Conservation (phyloP, 2,329 filamentous ascomycete genomes). For the Fonsecaea monophora region DNA sequence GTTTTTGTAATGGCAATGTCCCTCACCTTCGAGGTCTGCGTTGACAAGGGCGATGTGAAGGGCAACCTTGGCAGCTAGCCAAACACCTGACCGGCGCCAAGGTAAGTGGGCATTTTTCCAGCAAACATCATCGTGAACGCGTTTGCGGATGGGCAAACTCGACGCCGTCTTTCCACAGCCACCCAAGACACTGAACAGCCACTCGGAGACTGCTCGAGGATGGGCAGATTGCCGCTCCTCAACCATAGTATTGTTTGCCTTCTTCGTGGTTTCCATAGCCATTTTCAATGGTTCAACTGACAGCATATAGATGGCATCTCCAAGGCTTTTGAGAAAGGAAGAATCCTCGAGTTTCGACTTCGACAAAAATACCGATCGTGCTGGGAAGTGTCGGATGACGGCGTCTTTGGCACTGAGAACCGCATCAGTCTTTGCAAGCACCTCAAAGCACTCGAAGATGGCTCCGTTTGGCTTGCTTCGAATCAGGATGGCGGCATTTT, state of each 20-base stretch:
- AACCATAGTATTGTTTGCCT: conserved; percentile 46
- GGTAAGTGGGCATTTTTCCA: conserved; percentile 48
- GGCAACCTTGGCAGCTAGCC: conserved; percentile 62
- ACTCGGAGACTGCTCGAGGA: conserved; percentile 61
- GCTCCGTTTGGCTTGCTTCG: conserved; percentile 37
- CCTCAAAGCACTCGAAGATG: conserved; percentile 56
- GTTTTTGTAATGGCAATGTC: conserved; percentile 55
- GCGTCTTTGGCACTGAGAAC: conserved; percentile 50
- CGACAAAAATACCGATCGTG: conserved; percentile 46
- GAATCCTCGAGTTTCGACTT: conserved; percentile 37
- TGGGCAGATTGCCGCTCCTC: conserved; percentile 59
- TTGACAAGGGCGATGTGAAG: conserved; percentile 50
- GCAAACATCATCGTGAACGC: conserved; percentile 62
- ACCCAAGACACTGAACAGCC: conserved; percentile 55
- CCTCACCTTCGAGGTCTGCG: conserved; percentile 27
- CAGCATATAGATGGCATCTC: conserved; percentile 47
- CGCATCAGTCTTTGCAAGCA: conserved; percentile 50
- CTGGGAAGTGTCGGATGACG: conserved; percentile 56
- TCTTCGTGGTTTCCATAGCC: conserved; percentile 48
- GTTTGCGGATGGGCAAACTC: conserved; percentile 54
- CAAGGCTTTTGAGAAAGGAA: conserved; percentile 42
- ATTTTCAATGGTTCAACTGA: conserved; percentile 46
- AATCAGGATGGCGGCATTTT: conserved; percentile 58
- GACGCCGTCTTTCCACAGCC: conserved; percentile 46
- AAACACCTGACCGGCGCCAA: conserved; percentile 62